A percentile compares a stretch with the other conserved stretches of the same genome.
These are phyloP conservation scores for Tylopilus vinaceipallidus DNA, from an alignment of 768 basidiomycete genomes.

Conservation along the genomic window DNA sequence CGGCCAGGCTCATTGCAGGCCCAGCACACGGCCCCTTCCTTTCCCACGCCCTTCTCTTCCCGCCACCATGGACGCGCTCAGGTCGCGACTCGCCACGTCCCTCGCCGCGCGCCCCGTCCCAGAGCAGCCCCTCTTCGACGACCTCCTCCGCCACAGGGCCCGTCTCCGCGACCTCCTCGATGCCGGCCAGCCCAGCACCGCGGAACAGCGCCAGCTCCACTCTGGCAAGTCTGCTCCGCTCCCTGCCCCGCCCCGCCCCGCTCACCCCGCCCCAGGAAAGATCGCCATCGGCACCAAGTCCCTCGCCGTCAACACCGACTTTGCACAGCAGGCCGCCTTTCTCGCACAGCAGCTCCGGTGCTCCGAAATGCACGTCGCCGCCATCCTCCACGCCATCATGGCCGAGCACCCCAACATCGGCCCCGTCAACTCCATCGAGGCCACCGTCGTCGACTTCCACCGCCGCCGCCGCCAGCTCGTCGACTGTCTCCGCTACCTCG, in stretches of 20 bases:
- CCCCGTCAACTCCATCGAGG: slow-evolving; percentile 58
- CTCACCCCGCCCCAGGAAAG: slow-evolving; percentile 52
- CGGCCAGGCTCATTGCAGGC: too few species aligned
- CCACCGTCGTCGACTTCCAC: slow-evolving; percentile 66
- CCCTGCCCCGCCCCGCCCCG: background rate
- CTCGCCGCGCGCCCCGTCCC: slow-evolving; percentile 48
- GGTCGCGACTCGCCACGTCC: slow-evolving; percentile 48
- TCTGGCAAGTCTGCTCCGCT: slow-evolving; percentile 47
- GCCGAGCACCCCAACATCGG: slow-evolving; percentile 61
- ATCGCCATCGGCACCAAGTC: slow-evolving; percentile 59
- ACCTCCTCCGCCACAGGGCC: slow-evolving; percentile 64
- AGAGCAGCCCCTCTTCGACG: slow-evolving; percentile 76
- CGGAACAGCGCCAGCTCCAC: slow-evolving; percentile 72
- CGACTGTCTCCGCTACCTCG: slow-evolving; percentile 66
- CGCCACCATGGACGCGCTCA: slow-evolving; percentile 60
- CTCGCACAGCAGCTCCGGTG: slow-evolving; percentile 78
- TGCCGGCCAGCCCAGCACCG: slow-evolving; percentile 55
- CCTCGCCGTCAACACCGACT: slow-evolving; percentile 76
- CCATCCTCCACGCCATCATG: slow-evolving; percentile 64
- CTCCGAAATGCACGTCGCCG: slow-evolving; percentile 79
- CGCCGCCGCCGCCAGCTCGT: slow-evolving; percentile 65
- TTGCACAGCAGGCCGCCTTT: slow-evolving; percentile 73
- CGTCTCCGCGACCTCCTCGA: slow-evolving; percentile 64
- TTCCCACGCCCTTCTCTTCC: slow-evolving; percentile 31
- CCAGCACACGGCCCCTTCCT: too few species aligned